phyloP scores from a whole-genome alignment of 2,329 filamentous ascomycete species.

The Ophiostoma piceae region DNA sequence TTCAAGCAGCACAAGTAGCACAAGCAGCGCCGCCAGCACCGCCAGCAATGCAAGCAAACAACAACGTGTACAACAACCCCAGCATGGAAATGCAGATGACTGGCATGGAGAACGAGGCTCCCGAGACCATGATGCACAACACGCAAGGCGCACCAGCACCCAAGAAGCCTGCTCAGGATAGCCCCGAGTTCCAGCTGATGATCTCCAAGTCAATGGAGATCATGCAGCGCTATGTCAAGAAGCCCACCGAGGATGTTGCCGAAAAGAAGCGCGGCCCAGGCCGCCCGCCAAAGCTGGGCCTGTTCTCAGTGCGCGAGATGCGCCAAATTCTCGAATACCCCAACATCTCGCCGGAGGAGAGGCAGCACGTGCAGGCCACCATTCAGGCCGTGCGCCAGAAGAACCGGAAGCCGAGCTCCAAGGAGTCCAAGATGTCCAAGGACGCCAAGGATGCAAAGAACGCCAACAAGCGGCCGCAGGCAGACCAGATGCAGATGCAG shows the following conservation, averaged over 20 bases:
- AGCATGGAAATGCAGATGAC: slow-evolving; percentile 5
- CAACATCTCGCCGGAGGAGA: slow-evolving; percentile 15
- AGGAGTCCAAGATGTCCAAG: slow-evolving; percentile 14
- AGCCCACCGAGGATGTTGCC: slow-evolving; percentile 30
- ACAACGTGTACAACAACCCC: slow-evolving; percentile 11
- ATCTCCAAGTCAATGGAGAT: slow-evolving; percentile 17
- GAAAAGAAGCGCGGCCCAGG: slow-evolving; percentile 70
- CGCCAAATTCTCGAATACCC: slow-evolving; percentile 44
- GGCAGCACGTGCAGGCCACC: slow-evolving; percentile 12
- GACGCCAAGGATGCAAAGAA: slow-evolving; percentile 5
- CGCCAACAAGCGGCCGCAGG: not conserved
- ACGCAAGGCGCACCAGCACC: slow-evolving; percentile 4
- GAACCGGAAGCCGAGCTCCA: slow-evolving; percentile 18
- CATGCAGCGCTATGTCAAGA: slow-evolving; percentile 18
- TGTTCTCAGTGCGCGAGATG: slow-evolving; percentile 75
- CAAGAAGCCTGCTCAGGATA: slow-evolving; percentile 9
- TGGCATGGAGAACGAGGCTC: not conserved
- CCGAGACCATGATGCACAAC: not conserved
- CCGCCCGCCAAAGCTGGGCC: slow-evolving; percentile 74
- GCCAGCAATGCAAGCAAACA: not conserved
- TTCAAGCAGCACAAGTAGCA: not conserved
- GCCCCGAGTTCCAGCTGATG: slow-evolving; percentile 19
- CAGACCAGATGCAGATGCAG: not conserved
- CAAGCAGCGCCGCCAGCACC: not conserved
- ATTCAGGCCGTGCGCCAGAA: slow-evolving; percentile 23